Evolutionary conservation across 176 grass and related monocot genomes (phyloP).

Genomic region (Dendrocalamus sinicus): DNA sequence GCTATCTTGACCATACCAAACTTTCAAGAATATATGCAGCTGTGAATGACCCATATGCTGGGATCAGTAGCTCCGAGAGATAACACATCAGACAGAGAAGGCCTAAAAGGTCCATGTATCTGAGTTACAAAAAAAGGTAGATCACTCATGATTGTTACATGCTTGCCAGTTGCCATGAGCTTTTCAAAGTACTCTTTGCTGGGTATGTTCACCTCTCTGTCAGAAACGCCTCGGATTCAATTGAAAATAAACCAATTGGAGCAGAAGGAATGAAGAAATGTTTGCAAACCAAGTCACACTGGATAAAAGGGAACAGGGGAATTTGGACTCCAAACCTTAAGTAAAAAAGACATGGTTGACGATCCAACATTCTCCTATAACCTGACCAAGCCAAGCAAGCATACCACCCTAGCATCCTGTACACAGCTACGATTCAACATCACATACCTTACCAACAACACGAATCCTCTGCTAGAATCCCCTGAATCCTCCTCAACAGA

Average conservation of each 20-base stretch:
- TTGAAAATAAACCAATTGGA: neutral
- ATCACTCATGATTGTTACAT: neutral
- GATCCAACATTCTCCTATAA: constrained; percentile 56
- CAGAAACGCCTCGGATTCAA: neutral
- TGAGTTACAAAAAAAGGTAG: neutral
- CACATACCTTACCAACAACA: constrained; percentile 1
- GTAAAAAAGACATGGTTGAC: constrained; percentile 50
- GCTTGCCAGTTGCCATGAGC: neutral
- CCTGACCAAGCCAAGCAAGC: constrained; percentile 42
- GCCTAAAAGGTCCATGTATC: neutral
- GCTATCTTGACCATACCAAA: neutral
- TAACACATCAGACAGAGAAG: neutral
- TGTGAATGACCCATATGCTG: neutral
- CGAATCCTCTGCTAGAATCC: constrained; percentile 15
- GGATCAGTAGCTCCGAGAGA: neutral
- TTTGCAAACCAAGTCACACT: constrained; percentile 20
- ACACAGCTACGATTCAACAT: constrained; percentile 43
- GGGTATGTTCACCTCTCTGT: neutral
- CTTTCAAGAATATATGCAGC: neutral
- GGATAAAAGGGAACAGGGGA: constrained; percentile 16
- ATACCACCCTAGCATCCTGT: constrained; percentile 46
- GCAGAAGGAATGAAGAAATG: neutral
- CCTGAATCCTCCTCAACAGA: constrained; percentile 21
- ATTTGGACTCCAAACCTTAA: constrained; percentile 51
- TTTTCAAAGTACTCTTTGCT: neutral